phyloP scores from a whole-genome alignment of 1,284 basidiomycete genomes.

The Cryptococcus neoformans region DNA sequence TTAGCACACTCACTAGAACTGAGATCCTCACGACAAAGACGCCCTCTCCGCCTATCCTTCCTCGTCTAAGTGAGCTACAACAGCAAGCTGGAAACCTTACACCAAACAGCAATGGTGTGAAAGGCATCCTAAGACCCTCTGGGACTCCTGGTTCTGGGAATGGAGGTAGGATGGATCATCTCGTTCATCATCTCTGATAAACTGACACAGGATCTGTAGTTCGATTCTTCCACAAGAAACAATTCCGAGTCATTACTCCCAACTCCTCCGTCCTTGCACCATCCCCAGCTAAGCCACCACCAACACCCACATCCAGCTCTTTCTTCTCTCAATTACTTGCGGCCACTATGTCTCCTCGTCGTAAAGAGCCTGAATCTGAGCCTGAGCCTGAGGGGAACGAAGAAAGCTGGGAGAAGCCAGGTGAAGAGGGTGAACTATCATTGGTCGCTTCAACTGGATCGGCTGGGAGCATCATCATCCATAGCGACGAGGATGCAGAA shows the following conservation, averaged over 20 bases:
- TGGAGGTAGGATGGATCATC: slow-evolving; percentile 23
- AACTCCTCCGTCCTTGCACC: slow-evolving; percentile 20
- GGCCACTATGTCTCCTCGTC: slow-evolving; percentile 28
- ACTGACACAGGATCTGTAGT: slow-evolving; percentile 16
- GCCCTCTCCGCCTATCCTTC: neutral
- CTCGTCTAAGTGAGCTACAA: slow-evolving; percentile 3
- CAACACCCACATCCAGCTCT: slow-evolving; percentile 21
- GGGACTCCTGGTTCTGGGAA: slow-evolving; percentile 43
- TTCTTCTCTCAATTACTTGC: slow-evolving; percentile 37
- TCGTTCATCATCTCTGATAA: neutral
- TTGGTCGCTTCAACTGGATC: slow-evolving; percentile 26
- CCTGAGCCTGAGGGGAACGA: neutral
- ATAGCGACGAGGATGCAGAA: slow-evolving; percentile 5
- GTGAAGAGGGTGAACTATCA: slow-evolving; percentile 39
- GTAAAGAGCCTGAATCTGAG: slow-evolving; percentile 2
- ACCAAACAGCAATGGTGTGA: slow-evolving; percentile 14
- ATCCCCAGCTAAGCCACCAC: slow-evolving; percentile 12
- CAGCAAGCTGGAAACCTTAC: neutral
- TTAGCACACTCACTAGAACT: neutral
- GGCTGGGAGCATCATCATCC: slow-evolving; percentile 4
- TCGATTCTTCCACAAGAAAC: slow-evolving; percentile 42
- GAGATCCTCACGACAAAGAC: neutral
- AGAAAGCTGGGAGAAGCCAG: slow-evolving; percentile 38
- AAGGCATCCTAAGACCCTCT: slow-evolving; percentile 29
- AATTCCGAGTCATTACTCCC: slow-evolving; percentile 40